phyloP scores from a whole-genome alignment of 2,329 filamentous ascomycete species.

The Bretziella fagacearum region DNA sequence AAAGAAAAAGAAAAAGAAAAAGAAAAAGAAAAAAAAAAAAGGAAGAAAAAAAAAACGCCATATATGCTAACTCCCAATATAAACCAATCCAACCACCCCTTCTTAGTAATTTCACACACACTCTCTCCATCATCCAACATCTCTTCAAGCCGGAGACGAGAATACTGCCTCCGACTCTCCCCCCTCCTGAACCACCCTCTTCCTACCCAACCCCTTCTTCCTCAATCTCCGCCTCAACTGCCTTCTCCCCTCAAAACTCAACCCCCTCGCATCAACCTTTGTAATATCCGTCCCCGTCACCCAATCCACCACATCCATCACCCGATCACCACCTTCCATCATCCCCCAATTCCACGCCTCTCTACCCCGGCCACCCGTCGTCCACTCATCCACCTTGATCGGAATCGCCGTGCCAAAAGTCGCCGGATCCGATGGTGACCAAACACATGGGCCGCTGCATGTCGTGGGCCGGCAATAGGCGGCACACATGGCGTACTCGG shows the following conservation, averaged over 20 bases:
- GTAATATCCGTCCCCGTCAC: conserved; percentile 26
- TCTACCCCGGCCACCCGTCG: conserved; percentile 34
- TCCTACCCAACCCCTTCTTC: conserved; percentile 20
- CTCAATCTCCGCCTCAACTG: conserved; percentile 33
- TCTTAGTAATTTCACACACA: no score
- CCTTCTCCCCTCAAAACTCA: conserved; percentile 27
- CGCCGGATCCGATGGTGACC: conserved; percentile 40
- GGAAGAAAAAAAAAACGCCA: no score
- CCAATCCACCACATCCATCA: conserved; percentile 32
- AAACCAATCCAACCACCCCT: neutral
- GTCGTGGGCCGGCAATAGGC: conserved; percentile 36
- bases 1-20: neutral
- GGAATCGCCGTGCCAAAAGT: conserved; percentile 42
- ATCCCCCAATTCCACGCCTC: conserved; percentile 21
- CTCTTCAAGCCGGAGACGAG: neutral
- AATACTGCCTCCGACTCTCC: neutral
- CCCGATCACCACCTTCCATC: conserved; percentile 30
- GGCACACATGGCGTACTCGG: conserved; percentile 37
- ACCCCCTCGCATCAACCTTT: conserved; percentile 22
- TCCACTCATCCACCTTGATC: conserved; percentile 46
- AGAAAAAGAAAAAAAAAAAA: no score
- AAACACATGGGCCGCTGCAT: conserved; percentile 35
- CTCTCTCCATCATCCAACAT: neutral
- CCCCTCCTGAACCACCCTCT: neutral
- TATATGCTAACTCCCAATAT: no score